Base-by-base conservation (phyloP, 2,329 filamentous ascomycete species). In the Talaromyces sp. region DNA sequence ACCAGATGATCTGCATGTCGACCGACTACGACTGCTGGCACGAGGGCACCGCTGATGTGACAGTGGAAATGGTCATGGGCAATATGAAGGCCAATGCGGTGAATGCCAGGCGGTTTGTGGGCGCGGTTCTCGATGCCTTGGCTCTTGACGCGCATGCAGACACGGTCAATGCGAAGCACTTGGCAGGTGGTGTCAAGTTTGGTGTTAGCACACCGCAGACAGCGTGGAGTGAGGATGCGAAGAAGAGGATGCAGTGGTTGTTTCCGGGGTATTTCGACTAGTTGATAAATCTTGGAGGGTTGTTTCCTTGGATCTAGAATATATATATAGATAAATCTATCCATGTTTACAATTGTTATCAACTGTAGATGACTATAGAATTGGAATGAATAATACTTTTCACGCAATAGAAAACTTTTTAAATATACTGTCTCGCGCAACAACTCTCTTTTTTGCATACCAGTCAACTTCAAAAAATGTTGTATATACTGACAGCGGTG, bases 21-120 rank as follows among this genome's bases (percentile, higher is more conserved):
- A 99, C 95, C 30, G 95, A 99, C 81, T 99, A 99, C 77, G 95
- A 99, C 81, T 98, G 93, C 86, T 99, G 95, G 95, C 90, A 93
- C 57, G 87, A 85, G 22, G 85, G 84, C 55, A 89, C 87, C 62
- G 91, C 90, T 66, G 81, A 85, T 64, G 95, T 99, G 65, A 93
- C 92, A 64, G 95, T 99, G 25, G 91, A 93, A 76, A 96, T 98
- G 90, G 95, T 99, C 60, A 91, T 96, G 87, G 89, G 87, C 64
- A 91, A 96, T 78, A 99, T 99, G 95, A 89, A 90, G 73, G 89
- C 92, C 67, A 99, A 99, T 77, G 84, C 90, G 58, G 83, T 88
- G 72, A 99, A 98, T 72, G 95, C 95, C 36, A 88, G 89, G 74
- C 83, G 87, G 57, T 88, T 98, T 61, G 88, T 99, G 36, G 91